phyloP scores from a whole-genome alignment of 1,139 yeast genomes.

The Kodamaea plutei region DNA sequence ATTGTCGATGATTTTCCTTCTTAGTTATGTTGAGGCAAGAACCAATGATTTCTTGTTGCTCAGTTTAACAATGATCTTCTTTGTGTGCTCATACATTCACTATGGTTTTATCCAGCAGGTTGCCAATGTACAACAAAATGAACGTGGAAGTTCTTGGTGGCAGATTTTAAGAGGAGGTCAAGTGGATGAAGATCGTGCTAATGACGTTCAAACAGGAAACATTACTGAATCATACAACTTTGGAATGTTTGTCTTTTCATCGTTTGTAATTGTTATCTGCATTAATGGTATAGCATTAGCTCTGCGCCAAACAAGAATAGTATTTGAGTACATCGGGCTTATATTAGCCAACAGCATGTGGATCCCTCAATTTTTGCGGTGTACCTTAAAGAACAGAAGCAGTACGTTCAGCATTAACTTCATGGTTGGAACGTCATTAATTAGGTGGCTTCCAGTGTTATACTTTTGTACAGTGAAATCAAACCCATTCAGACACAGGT shows the following conservation, averaged over 20 bases:
- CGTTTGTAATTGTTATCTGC: neutral
- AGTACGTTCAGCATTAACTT: slow-evolving; percentile 67
- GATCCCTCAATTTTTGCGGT: slow-evolving; percentile 87
- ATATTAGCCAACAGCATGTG: slow-evolving; percentile 66
- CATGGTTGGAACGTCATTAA: slow-evolving; percentile 58
- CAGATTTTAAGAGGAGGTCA: slow-evolving; percentile 52
- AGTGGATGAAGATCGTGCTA: slow-evolving; percentile 6
- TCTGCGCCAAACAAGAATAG: slow-evolving; percentile 1
- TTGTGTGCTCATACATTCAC: neutral
- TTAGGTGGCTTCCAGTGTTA: slow-evolving; percentile 61
- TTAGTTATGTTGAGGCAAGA: slow-evolving; percentile 41
- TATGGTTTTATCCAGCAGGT: slow-evolving; percentile 56
- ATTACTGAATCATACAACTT: slow-evolving; percentile 1
- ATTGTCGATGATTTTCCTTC: slow-evolving; percentile 56
- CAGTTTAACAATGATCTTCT: slow-evolving; percentile 51
- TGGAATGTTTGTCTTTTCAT: neutral
- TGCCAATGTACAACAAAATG: slow-evolving; percentile 70
- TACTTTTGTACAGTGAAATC: slow-evolving; percentile 50
- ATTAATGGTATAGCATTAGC: neutral
- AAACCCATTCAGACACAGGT: slow-evolving; percentile 53
- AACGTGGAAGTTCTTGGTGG: slow-evolving; percentile 61
- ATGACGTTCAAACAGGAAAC: slow-evolving; percentile 3
- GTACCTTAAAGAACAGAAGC: slow-evolving; percentile 68
- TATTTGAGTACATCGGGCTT: slow-evolving; percentile 55
- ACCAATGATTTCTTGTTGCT: slow-evolving; percentile 40